Percentiles rank a stretch among this genome's conserved stretches.
Conservation (phyloP, 805 yeast species). For the Cyberlindnera misumaiensis region DNA sequence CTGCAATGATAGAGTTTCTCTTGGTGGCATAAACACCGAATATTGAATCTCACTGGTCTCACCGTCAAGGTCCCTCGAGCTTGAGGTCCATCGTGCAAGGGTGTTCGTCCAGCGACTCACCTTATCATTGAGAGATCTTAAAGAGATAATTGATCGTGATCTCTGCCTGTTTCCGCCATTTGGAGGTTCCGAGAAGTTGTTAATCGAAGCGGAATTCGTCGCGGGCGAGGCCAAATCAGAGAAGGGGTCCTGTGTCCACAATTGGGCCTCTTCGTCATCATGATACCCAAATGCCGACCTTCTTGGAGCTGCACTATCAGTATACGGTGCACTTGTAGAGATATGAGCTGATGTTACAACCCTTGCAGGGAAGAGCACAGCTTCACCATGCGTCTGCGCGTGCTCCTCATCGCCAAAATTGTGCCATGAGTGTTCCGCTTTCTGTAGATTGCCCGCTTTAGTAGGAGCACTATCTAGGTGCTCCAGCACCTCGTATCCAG, state of each 20-base stretch:
- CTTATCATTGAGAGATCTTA: slow-evolving; percentile 14
- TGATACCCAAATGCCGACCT: neutral
- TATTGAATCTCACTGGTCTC: slow-evolving; percentile 41
- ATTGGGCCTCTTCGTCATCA: slow-evolving; percentile 6
- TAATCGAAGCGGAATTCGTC: neutral
- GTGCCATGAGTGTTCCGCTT: too few species aligned
- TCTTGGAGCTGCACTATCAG: too few species aligned
- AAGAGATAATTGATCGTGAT: slow-evolving; percentile 19
- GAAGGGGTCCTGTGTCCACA: slow-evolving; percentile 1
- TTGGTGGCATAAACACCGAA: slow-evolving; percentile 44
- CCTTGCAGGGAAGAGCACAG: too few species aligned
- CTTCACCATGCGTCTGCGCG: too few species aligned
- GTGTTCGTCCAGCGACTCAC: slow-evolving; percentile 24
- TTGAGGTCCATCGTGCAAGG: slow-evolving; percentile 23
- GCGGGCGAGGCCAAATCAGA: neutral
- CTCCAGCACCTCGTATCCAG: too few species aligned
- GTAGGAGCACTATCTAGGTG: too few species aligned
- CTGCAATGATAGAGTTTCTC: slow-evolving; percentile 23
- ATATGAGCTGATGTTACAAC: too few species aligned
- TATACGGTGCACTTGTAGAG: too few species aligned
- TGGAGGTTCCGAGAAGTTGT: too few species aligned
- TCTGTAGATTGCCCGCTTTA: too few species aligned
- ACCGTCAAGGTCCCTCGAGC: slow-evolving; percentile 11
- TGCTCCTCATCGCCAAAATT: too few species aligned
- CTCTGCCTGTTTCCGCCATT: slow-evolving; percentile 2